A percentile compares a stretch with the other conserved stretches of the same genome.
Evolutionary conservation across 495 filamentous ascomycete species (phyloP).

Genomic region (Hyaloscypha bicolor): DNA sequence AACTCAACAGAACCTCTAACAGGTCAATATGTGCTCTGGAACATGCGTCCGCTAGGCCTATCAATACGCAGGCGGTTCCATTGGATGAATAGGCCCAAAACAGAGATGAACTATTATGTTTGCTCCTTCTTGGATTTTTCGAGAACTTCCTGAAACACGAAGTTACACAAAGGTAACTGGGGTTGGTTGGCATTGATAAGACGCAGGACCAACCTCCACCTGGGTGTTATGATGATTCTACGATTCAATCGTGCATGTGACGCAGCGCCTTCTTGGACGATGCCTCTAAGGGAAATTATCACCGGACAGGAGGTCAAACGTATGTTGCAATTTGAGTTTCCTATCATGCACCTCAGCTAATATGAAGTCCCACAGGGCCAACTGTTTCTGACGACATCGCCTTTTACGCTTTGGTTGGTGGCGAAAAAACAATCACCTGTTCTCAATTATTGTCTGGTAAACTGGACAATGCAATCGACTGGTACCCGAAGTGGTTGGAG

Average conservation of each 20-base stretch:
- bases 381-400: not conserved
- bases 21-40: too few species aligned
- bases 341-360: not conserved
- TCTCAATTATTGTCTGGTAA: not conserved
- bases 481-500: not conserved
- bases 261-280: not conserved
- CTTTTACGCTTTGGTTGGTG: not conserved
- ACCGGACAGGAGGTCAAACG: not conserved
- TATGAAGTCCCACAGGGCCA: not conserved
- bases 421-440: not conserved
- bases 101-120: too few species aligned
- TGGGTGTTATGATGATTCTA: not conserved
- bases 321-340: not conserved
- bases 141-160: not conserved
- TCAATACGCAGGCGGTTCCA: too few species aligned
- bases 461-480: not conserved
- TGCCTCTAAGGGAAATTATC: not conserved
- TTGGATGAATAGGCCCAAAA: too few species aligned
- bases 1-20: too few species aligned
- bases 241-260: not conserved
- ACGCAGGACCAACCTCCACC: too few species aligned
- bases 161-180: not conserved
- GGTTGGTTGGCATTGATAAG: not conserved
- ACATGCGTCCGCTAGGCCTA: too few species aligned
- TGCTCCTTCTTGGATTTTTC: too few species aligned